Evolutionary conservation across 2,329 filamentous ascomycete species (phyloP).

Genomic region (Neonectria punicea): DNA sequence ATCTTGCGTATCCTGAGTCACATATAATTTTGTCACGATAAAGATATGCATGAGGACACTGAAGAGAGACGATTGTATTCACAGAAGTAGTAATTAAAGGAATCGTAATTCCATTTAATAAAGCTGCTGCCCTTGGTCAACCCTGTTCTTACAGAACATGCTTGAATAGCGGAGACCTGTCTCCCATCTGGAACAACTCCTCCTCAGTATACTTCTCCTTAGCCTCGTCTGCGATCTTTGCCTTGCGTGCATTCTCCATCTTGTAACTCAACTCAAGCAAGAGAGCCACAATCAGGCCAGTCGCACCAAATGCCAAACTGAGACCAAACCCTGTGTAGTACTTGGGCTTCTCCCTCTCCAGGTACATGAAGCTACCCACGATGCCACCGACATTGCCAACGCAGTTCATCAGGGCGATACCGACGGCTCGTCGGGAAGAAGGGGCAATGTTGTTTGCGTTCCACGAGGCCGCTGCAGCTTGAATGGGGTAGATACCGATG

Average conservation of each 20-base stretch:
- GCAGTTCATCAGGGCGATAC: conserved; percentile 41
- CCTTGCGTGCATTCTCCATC: conserved; percentile 42
- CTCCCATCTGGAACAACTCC: conserved; percentile 47
- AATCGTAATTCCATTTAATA: neutral
- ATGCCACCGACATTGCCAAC: conserved; percentile 21
- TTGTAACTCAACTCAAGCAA: conserved; percentile 48
- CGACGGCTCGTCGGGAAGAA: conserved; percentile 46
- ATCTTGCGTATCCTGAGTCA: no score
- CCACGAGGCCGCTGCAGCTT: conserved; percentile 38
- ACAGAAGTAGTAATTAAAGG: no score
- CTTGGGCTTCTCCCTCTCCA: conserved; percentile 42
- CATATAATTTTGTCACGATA: no score
- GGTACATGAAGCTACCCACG: conserved; percentile 18
- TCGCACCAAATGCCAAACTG: conserved; percentile 45
- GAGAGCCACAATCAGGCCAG: conserved; percentile 43
- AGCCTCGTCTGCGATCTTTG: conserved; percentile 42
- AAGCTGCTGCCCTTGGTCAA: neutral
- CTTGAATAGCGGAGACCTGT: conserved; percentile 47
- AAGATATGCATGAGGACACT: no score
- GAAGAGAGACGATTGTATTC: no score
- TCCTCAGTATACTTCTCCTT: conserved; percentile 44
- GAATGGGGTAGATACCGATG: conserved; percentile 37
- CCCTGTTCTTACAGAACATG: conserved; percentile 38
- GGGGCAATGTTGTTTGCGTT: conserved; percentile 41
- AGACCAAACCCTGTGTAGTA: conserved; percentile 58